These are phyloP conservation scores for Isatis tinctoria DNA, from an alignment of 345 rosid genomes.

Conservation along the genomic window DNA sequence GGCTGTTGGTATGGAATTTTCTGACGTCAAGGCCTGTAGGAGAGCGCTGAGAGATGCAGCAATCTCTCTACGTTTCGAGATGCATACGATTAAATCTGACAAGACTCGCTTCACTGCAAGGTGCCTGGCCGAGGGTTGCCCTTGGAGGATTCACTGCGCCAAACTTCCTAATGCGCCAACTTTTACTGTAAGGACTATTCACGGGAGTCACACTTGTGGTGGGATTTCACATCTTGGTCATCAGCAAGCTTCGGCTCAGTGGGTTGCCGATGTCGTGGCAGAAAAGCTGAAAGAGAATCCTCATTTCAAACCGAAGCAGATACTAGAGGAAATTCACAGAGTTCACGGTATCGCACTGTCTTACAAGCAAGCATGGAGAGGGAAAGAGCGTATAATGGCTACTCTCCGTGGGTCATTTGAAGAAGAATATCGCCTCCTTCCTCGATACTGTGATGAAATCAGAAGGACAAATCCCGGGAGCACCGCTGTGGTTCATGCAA, in stretches of 20 bases:
- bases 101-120: slow-evolving; percentile 88
- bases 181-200: slow-evolving; percentile 81
- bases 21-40: slow-evolving; percentile 85
- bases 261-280: slow-evolving; percentile 84
- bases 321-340: slow-evolving; percentile 82
- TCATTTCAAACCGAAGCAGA: slow-evolving; percentile 73
- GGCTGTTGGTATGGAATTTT: slow-evolving; percentile 75
- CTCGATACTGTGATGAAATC: slow-evolving; percentile 77
- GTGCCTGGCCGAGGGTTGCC: slow-evolving; percentile 79
- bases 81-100: slow-evolving; percentile 85
- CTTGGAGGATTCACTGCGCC: slow-evolving; percentile 94
- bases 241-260: slow-evolving; percentile 91
- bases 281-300: slow-evolving; percentile 77
- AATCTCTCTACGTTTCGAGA: slow-evolving; percentile 84
- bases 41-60: slow-evolving; percentile 85
- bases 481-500: slow-evolving; percentile 60
- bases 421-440: slow-evolving; percentile 87
- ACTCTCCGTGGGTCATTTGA: slow-evolving; percentile 77
- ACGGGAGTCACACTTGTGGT: slow-evolving; percentile 66
- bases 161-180: slow-evolving; percentile 74
- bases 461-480: slow-evolving; percentile 76
- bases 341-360: slow-evolving; percentile 80
- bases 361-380: slow-evolving; percentile 98
- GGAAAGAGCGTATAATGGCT: slow-evolving; percentile 87
- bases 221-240: slow-evolving; percentile 91